These are phyloP conservation scores for Punctularia strigosozonata DNA, from an alignment of 768 basidiomycete genomes.

Conservation along the genomic window DNA sequence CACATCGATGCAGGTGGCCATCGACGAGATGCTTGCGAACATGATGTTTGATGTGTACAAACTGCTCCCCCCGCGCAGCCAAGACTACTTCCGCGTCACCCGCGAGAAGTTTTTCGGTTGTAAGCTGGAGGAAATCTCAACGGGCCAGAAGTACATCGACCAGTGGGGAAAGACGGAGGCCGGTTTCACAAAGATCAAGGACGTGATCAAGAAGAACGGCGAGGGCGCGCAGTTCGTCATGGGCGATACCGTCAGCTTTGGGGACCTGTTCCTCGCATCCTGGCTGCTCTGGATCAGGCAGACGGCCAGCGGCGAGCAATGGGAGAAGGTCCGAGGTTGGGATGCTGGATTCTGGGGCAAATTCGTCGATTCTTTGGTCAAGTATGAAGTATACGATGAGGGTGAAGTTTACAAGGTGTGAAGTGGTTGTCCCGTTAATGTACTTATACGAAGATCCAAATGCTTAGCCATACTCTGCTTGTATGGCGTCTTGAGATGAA, in stretches of 20 bases:
- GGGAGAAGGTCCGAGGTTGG: constrained; percentile 23
- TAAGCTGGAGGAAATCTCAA: constrained; percentile 26
- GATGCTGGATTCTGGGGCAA: constrained; percentile 27
- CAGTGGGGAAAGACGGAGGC: constrained; percentile 17
- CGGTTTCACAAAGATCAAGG: constrained; percentile 14
- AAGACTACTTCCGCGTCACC: constrained; percentile 21
- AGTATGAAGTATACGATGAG: constrained; percentile 20
- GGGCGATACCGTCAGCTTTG: constrained; percentile 22
- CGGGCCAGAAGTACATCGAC: no score
- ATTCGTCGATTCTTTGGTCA: constrained; percentile 18
- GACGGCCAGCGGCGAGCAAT: constrained; percentile 16
- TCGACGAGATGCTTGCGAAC: background rate
- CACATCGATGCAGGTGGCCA: background rate
- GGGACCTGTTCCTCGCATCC: constrained; percentile 22
- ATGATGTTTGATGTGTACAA: background rate
- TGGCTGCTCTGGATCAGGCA: constrained; percentile 24
- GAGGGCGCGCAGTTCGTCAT: constrained; percentile 19
- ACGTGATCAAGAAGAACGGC: constrained; percentile 20
- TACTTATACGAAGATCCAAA: no score
- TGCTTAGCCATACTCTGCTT: no score
- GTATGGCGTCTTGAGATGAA: no score
- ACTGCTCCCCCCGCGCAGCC: constrained; percentile 16
- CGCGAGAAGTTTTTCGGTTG: constrained; percentile 20
- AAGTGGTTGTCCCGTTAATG: no score
- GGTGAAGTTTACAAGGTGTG: no score